Evolutionary conservation across 768 basidiomycete genomes (phyloP).

Genomic region (Terana coerulea): DNA sequence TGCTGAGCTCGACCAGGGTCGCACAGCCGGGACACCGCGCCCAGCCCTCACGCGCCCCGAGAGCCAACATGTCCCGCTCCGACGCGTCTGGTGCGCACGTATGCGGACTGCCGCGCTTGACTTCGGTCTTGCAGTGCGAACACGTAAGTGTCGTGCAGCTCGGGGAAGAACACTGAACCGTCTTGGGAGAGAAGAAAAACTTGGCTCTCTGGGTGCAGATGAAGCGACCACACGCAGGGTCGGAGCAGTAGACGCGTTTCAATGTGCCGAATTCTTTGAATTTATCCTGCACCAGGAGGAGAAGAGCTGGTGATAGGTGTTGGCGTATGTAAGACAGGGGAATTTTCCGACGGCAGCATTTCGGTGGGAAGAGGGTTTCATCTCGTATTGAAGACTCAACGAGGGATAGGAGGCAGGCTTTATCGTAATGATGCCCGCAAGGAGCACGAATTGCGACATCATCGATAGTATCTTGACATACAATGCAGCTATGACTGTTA

Average conservation of each 20-base stretch:
- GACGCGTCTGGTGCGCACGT: slow-evolving; percentile 16
- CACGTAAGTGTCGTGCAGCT: slow-evolving; percentile 18
- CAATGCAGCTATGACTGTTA: too few relatives aligned
- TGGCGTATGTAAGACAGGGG: slow-evolving; percentile 12
- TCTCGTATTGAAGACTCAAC: slow-evolving; percentile 19
- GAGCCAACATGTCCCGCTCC: too few relatives aligned
- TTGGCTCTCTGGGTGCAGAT: slow-evolving; percentile 18
- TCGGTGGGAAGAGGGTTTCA: slow-evolving; percentile 25
- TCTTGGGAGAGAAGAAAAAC: not conserved
- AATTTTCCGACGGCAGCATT: slow-evolving; percentile 24
- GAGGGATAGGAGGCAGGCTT: slow-evolving; percentile 19
- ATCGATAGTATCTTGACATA: too few relatives aligned
- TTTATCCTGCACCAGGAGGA: slow-evolving; percentile 12
- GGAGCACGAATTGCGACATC: slow-evolving; percentile 14
- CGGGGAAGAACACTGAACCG: slow-evolving; percentile 11
- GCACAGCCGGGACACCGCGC: slow-evolving; percentile 35
- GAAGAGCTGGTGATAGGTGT: slow-evolving; percentile 9
- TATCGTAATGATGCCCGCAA: slow-evolving; percentile 24
- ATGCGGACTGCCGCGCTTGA: slow-evolving; percentile 9
- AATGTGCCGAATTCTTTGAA: slow-evolving; percentile 18
- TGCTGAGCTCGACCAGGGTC: slow-evolving; percentile 26
- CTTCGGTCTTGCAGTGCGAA: slow-evolving; percentile 12
- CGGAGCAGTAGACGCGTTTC: slow-evolving; percentile 26
- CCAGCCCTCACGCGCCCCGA: too few relatives aligned
- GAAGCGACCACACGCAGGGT: slow-evolving; percentile 23